Evolutionary conservation across 177 flowering plant species (phyloP).

Genomic region (Vitis hybrid): DNA sequence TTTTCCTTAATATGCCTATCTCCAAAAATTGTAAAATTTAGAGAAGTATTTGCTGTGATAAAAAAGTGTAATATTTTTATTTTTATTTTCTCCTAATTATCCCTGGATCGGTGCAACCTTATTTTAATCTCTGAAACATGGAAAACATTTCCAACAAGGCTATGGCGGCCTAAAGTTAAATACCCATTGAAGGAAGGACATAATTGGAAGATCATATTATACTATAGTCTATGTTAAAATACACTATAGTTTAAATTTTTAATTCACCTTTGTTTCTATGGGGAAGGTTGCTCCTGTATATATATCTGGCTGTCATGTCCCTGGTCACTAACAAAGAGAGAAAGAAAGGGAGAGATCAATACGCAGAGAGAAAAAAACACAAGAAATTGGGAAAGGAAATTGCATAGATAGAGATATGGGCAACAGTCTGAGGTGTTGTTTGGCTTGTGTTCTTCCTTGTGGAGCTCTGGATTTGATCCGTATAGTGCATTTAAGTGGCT

Average conservation of each 20-base stretch:
- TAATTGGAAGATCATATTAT: not conserved
- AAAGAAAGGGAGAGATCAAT: constrained; percentile 2
- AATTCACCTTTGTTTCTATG: not conserved
- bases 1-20: too few species aligned
- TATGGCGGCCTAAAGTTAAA: constrained; percentile 16
- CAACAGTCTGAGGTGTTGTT: constrained; percentile 82
- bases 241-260: not conserved
- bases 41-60: too few species aligned
- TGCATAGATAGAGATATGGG: constrained; percentile 50
- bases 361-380: not conserved
- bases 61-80: too few species aligned
- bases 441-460: constrained; percentile 90
- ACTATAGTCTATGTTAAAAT: not conserved
- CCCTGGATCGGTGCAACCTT: too few species aligned
- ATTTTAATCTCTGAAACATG: too few species aligned
- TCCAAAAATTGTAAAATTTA: too few species aligned
- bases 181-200: not conserved
- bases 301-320: not conserved
- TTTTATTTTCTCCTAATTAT: too few species aligned
- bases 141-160: not conserved
- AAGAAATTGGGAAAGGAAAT: not conserved
- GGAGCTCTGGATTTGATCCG: constrained; percentile 93
- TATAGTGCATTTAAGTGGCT: constrained; percentile 80
- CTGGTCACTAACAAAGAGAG: not conserved
- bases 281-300: constrained; percentile 14